Base-by-base conservation (phyloP, 257 asterid species). In the Ilex aquifolium region DNA sequence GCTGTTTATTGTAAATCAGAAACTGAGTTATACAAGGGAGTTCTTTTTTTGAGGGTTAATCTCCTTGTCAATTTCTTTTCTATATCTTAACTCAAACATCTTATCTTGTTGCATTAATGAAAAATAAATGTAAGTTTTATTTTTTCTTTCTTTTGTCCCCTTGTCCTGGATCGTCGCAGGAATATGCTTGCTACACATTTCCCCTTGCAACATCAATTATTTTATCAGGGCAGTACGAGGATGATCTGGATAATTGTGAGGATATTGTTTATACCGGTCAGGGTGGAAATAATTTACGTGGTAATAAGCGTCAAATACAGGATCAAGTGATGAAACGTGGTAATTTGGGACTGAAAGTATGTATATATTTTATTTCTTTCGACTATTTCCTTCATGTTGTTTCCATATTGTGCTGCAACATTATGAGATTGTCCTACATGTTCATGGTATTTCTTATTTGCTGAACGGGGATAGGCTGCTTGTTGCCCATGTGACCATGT, bases 171-270 rank as follows among this genome's bases (percentile, higher is more conserved):
- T 44, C 69, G 76, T 62, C 78, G 69, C 77, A 81, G 90, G 83
- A 61, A 64, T 72, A 66, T 59, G 55, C 54, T 21, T 69, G 59
- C 48, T 71, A 81, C 77, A 70, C 53, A 52, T 71, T 85, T 32
- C 96, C 98, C 53, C 61, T 88, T 58, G 76, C 96, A 1, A 44
- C 68, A 61, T 80, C 95, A 16, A 91, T 91, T 48, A 88, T 91
- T 13, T 32, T 91, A 74, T 91, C 98, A 6, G 98, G 98, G 36
- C 96, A 91, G 65, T 91, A 91, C 54, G 98, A 91, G 73, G 98
- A 91, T 42, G 95, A 91, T 66, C 64, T 84, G 39, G 98, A 91
- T 71, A 88, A 91, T 31, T 74, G 76, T 29, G 88, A 88, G 51
- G 96, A 88, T 15, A 68, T 91, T 36, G 83, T 85, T 11, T 91